These are phyloP conservation scores for Epichloe amarillans DNA, from an alignment of 2,329 filamentous ascomycete genomes.

Conservation along the genomic window DNA sequence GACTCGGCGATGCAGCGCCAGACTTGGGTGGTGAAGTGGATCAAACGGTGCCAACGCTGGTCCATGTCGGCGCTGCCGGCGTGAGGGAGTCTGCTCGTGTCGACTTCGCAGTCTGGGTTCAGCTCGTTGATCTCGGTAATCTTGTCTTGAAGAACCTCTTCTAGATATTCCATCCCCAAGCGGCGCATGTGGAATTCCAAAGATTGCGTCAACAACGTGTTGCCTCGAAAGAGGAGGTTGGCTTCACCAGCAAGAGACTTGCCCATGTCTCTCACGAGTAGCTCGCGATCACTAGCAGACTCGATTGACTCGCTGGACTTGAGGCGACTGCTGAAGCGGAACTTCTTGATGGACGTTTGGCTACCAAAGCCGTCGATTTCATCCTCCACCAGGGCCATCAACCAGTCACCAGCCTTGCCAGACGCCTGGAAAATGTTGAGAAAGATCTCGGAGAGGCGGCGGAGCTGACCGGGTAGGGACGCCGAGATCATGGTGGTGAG, in stretches of 20 bases:
- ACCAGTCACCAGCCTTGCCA: conserved; percentile 72
- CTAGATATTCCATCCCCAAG: conserved; percentile 82
- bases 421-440: conserved; percentile 94
- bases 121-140: conserved; percentile 80
- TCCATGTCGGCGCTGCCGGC: conserved; percentile 55
- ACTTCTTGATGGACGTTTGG: conserved; percentile 61
- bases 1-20: conserved; percentile 75
- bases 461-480: conserved; percentile 63
- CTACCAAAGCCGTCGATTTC: conserved; percentile 90
- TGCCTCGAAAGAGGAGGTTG: conserved; percentile 88
- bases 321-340: conserved; percentile 57
- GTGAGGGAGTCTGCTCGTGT: conserved; percentile 59
- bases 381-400: conserved; percentile 86
- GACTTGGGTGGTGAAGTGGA: conserved; percentile 64
- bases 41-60: conserved; percentile 69
- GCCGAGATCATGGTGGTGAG: conserved; percentile 76
- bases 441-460: conserved; percentile 70
- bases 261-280: conserved; percentile 62
- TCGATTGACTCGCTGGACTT: conserved; percentile 58
- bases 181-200: conserved; percentile 93
- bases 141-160: conserved; percentile 75
- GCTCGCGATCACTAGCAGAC: conserved; percentile 51
- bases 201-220: conserved; percentile 84
- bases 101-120: conserved; percentile 88
- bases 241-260: conserved; percentile 75